A percentile compares a stretch with the other conserved stretches of the same genome.
Evolutionary conservation across 176 grass and related monocot species (phyloP).

Genomic region (Musa itinerans): DNA sequence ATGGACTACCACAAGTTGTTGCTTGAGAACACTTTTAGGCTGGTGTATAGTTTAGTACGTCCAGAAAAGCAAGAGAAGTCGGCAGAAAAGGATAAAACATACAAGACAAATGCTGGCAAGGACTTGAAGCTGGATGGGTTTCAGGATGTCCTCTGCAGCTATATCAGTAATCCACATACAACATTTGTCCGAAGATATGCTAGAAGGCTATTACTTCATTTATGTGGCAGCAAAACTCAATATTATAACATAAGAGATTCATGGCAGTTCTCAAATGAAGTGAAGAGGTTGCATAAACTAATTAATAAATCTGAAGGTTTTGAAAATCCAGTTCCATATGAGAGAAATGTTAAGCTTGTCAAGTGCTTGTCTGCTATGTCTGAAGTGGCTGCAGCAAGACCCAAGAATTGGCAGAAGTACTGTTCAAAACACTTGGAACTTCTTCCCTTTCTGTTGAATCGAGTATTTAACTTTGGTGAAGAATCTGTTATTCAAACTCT

Average conservation of each 20-base stretch:
- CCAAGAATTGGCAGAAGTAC: conserved; percentile 98
- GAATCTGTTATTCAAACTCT: conserved; percentile 90
- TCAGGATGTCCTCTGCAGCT: conserved; percentile 94
- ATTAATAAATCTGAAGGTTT: conserved; percentile 86
- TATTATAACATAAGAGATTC: conserved; percentile 91
- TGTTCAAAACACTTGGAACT: conserved; percentile 82
- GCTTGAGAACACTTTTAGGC: conserved; percentile 83
- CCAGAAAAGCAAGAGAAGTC: conserved; percentile 91
- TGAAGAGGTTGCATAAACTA: conserved; percentile 78
- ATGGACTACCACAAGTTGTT: conserved; percentile 81
- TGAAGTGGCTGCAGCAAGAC: conserved; percentile 82
- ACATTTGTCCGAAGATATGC: conserved; percentile 89
- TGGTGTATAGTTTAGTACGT: conserved; percentile 95
- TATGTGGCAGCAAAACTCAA: conserved; percentile 91
- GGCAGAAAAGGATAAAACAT: conserved; percentile 67
- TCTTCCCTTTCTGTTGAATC: conserved; percentile 78
- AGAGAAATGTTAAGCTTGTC: conserved; percentile 93
- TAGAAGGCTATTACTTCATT: conserved; percentile 94
- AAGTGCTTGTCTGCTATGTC: conserved; percentile 74
- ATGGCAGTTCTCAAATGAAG: conserved; percentile 85
- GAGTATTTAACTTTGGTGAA: conserved; percentile 85
- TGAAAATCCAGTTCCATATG: conserved; percentile 81
- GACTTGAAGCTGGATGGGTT: conserved; percentile 96
- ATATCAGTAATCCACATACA: conserved; percentile 95
- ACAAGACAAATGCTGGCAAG: conserved; percentile 53